Conservation (phyloP, 2,329 filamentous ascomycete species). For the Hymenoscyphus salicellus region DNA sequence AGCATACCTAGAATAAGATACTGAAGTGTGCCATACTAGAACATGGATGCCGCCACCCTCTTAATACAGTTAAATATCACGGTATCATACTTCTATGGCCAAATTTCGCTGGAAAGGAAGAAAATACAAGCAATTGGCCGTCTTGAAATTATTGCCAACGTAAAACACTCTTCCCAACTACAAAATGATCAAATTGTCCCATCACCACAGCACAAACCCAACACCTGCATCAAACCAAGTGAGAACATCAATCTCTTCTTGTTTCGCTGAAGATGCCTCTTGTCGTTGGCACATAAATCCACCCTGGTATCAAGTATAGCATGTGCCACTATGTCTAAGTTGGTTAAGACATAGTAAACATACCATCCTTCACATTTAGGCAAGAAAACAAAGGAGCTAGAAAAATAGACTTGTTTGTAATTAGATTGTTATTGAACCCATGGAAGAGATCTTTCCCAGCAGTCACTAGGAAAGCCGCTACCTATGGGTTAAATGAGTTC, state of each 20-base stretch:
- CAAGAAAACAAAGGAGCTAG: background rate
- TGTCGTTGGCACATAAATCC: background rate
- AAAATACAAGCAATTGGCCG: background rate
- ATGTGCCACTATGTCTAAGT: background rate
- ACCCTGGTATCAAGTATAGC: background rate
- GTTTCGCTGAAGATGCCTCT: background rate
- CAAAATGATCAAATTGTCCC: background rate
- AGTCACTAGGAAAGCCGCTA: background rate
- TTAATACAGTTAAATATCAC: too few species aligned
- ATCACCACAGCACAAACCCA: background rate
- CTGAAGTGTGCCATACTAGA: too few species aligned
- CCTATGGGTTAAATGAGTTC: background rate
- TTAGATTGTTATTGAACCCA: background rate
- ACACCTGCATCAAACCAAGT: background rate
- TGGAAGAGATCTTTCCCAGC: background rate
- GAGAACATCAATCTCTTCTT: background rate
- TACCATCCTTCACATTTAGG: background rate
- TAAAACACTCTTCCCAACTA: background rate
- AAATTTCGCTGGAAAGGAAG: background rate
- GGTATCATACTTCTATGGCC: background rate
- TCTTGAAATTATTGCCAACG: too few species aligned
- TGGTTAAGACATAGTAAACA: background rate
- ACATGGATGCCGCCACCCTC: too few species aligned
- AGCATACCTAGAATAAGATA: too few species aligned
- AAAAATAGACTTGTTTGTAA: background rate